phyloP scores from a whole-genome alignment of 768 basidiomycete species.

The Daedalea quercina region DNA sequence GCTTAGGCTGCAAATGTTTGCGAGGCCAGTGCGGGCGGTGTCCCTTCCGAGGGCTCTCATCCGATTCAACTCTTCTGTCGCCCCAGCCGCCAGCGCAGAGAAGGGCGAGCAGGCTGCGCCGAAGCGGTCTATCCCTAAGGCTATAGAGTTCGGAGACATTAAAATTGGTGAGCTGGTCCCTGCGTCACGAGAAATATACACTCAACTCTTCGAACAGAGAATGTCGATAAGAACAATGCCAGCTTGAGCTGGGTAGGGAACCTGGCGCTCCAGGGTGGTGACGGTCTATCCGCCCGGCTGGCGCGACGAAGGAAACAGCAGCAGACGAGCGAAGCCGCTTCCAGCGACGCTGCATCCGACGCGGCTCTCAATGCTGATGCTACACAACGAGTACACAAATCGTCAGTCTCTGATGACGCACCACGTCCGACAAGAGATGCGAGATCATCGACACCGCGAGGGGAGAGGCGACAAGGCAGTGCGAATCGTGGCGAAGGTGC shows the following conservation, averaged over 20 bases:
- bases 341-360: too few relatives aligned
- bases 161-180: constrained; percentile 13
- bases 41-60: background rate
- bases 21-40: background rate
- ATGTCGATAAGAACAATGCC: background rate
- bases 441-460: background rate
- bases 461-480: background rate
- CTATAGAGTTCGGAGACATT: constrained; percentile 18
- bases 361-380: background rate
- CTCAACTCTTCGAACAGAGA: too few relatives aligned
- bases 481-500: too few relatives aligned
- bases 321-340: background rate
- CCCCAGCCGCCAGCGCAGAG: background rate
- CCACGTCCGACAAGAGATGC: background rate
- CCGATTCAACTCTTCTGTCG: constrained; percentile 9
- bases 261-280: background rate
- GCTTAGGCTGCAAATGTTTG: background rate
- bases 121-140: constrained; percentile 11
- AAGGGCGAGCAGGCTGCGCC: background rate
- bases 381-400: background rate
- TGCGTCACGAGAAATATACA: background rate
- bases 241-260: constrained; percentile 4
- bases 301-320: background rate
- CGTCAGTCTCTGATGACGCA: background rate
- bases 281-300: background rate